These are phyloP conservation scores for Salix brachista DNA, from an alignment of 345 rosid genomes.

Conservation along the genomic window DNA sequence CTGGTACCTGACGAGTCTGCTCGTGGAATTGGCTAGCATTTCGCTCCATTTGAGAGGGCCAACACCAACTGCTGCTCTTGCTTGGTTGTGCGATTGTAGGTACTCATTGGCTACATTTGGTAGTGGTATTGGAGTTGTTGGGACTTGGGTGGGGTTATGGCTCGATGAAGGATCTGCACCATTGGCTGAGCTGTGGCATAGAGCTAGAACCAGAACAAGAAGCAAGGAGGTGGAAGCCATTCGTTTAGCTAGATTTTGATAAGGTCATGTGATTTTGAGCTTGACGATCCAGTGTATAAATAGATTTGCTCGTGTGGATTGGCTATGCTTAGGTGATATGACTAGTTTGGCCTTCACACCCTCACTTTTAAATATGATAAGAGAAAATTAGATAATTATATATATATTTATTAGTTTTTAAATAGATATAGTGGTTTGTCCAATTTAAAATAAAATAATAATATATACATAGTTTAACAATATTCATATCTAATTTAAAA, in stretches of 20 bases:
- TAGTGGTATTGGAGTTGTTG: slow-evolving; percentile 5
- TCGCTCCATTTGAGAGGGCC: slow-evolving; percentile 65
- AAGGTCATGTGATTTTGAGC: neutral
- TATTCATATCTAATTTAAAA: too few relatives aligned
- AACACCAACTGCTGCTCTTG: slow-evolving; percentile 64
- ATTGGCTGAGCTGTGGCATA: slow-evolving; percentile 22
- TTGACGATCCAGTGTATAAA: slow-evolving; percentile 3
- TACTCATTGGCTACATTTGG: slow-evolving; percentile 43
- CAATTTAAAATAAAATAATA: too few relatives aligned
- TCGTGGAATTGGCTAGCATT: slow-evolving; percentile 43
- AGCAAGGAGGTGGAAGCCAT: slow-evolving; percentile 31
- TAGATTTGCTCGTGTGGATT: neutral
- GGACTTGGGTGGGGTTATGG: slow-evolving; percentile 4
- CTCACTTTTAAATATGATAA: neutral
- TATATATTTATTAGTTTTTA: too few relatives aligned
- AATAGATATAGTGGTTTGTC: too few relatives aligned
- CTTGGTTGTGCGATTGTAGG: slow-evolving; percentile 65
- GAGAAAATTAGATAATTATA: too few relatives aligned
- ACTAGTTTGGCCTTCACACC: neutral
- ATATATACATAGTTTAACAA: too few relatives aligned
- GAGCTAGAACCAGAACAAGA: slow-evolving; percentile 29
- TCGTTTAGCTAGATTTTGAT: slow-evolving; percentile 3
- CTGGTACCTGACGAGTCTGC: slow-evolving; percentile 55
- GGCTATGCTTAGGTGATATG: neutral
- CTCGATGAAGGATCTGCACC: slow-evolving; percentile 10